Evolutionary conservation across 805 yeast species (phyloP), one percentile per base, ranked within the genome.

Genomic region (Monosporozyma aerobia): DNA sequence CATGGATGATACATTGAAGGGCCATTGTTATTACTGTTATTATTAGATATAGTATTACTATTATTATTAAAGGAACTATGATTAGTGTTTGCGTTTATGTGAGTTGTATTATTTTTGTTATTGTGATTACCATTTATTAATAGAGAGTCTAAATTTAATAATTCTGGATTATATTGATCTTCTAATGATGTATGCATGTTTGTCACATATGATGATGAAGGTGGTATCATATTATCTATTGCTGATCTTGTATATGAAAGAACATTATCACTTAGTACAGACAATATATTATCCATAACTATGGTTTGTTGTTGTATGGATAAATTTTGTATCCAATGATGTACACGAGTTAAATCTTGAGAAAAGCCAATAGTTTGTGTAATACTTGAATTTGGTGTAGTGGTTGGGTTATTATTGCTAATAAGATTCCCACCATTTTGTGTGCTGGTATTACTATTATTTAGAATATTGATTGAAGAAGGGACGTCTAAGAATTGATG

Each of bases 241-340:
- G 74, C 76, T 32, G 75, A 61, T 61, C 74, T 77, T 52, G 81
- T 76, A 49, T 79, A 72, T 37, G 73, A 68, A 55, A 80, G 64
- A 14, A 77, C 75, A 56, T 81, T 84, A 52, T 77, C 75, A 8
- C 80, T 76, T 57, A 81, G 65, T 53, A 71, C 70, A 47, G 74
- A 69, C 54, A 82, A 69, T 63, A 81, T 66, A 61, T 78, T 76
- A 58, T 80, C 85, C 54, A 80, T 72, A 65, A 79, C 76, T 49
- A 77, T 69, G 52, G 77, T 69, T 57, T 73, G 78, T 56, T 81
- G 83, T 47, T 73, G 73, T n/a, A 78, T 73, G 48, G 69, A 72
- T 63, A 81, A 70, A 56, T 70, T 71, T 50, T 73, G 73, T 55
- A 78, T 69, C 83, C 83, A 79, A 54, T 69, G 70, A 56, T 77